Base-by-base conservation (phyloP, 1,139 yeast species). In the Meyerozyma elateridarum region DNA sequence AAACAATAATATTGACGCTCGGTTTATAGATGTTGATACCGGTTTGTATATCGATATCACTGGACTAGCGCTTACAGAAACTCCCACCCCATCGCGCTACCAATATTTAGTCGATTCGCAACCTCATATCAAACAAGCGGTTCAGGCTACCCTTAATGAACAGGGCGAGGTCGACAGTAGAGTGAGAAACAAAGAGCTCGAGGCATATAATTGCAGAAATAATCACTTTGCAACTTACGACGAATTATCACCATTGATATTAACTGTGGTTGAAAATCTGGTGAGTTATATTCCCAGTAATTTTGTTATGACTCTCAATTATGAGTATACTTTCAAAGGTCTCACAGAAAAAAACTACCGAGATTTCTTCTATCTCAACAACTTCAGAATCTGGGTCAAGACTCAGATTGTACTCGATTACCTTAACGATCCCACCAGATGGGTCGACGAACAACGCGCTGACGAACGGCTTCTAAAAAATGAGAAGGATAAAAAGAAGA, bases 141-240 rank as follows among this genome's bases (percentile, higher is more conserved):
- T 8, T 4, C 18, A 24, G 5, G 18, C 5, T n/a, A 7, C 19
- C 5, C 25, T 29, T 14, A 37, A 33, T 22, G 32, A 28, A 16
- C 26, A 35, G 22, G 46, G 44, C 6, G 24, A 28, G 14, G 22
- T 29, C 19, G 28, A 26, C 22, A 6, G 11, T 8, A 7, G 25
- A 32, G 32, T 44, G 14, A 33, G 38, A 27, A 42, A 42, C 28
- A 32, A 33, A 20, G 31, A 42, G 29, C 40, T 56, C 5, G 45
- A 61, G 32, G 49, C 54, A 8, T 66, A 59, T 47, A 70, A 70
- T 42, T 72, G 77, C 47, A 53, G 73, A 25, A 70, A 72, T 47
- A 38, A 47, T 26, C 44, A 50, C 37, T 35, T 27, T 17, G 39
- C 38, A 16, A 45, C 48, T 7, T 40, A 51, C 28, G 53, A 51